These are phyloP conservation scores for Ogataea neopini DNA, from an alignment of 805 yeast genomes.

Conservation along the genomic window DNA sequence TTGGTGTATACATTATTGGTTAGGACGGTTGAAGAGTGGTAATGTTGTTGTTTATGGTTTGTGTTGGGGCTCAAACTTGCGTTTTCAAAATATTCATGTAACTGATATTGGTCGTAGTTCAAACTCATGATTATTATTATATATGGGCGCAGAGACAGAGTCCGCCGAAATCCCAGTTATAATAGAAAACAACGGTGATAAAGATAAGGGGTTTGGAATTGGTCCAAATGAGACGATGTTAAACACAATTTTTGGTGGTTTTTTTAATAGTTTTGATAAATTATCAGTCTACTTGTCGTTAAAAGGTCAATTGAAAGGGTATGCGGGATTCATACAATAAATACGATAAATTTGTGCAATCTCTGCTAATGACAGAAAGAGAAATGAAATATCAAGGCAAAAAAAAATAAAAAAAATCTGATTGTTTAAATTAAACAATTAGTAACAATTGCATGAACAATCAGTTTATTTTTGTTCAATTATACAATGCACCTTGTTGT, in stretches of 20 bases:
- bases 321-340: constrained; percentile 1
- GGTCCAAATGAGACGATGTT: neutral
- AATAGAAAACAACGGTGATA: neutral
- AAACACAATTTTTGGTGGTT: too few species aligned
- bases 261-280: too few species aligned
- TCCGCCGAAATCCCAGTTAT: constrained; percentile 4
- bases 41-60: neutral
- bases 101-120: constrained; percentile 4
- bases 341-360: constrained; percentile 2
- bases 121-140: neutral
- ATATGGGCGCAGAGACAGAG: constrained; percentile 1
- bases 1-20: constrained; percentile 1
- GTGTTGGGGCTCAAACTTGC: neutral
- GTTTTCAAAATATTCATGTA: neutral
- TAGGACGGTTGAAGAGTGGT: neutral
- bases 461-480: neutral
- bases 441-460: neutral
- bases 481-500: neutral
- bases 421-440: constrained; percentile 1
- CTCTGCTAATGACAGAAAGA: constrained; percentile 7
- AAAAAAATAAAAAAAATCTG: neutral
- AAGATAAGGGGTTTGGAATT: neutral
- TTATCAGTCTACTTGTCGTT: too few species aligned
- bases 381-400: neutral
- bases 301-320: neutral